phyloP scores from a whole-genome alignment of 306 rosid species.

The Quercus alba region DNA sequence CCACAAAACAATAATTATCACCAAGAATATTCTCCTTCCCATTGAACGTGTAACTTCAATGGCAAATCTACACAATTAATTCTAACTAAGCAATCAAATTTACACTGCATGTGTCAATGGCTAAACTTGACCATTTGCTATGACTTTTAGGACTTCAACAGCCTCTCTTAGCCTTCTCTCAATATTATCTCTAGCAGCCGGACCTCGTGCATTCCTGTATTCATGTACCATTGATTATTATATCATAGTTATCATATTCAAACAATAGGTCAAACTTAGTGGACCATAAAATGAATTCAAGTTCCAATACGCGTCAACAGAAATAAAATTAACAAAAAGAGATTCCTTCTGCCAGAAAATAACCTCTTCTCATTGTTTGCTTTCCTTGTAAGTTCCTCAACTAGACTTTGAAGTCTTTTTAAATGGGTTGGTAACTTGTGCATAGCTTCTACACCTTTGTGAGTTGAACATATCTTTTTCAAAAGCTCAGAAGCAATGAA shows the following conservation, averaged over 20 bases:
- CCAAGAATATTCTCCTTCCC: background rate
- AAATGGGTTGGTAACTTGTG: slow-evolving; percentile 56
- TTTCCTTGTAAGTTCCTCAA: slow-evolving; percentile 64
- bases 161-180: slow-evolving; percentile 79
- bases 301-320: background rate
- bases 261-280: background rate
- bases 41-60: slow-evolving; percentile 16
- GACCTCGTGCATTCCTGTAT: slow-evolving; percentile 55
- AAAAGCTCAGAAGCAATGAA: slow-evolving; percentile 72
- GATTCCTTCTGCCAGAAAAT: background rate
- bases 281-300: background rate
- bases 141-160: slow-evolving; percentile 52
- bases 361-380: slow-evolving; percentile 64
- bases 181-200: slow-evolving; percentile 39
- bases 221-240: background rate
- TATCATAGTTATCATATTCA: background rate
- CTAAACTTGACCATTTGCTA: slow-evolving; percentile 20
- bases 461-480: slow-evolving; percentile 59
- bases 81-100: background rate
- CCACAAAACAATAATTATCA: background rate
- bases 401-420: slow-evolving; percentile 66
- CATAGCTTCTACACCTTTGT: slow-evolving; percentile 50
- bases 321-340: background rate
- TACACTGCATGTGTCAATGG: background rate
- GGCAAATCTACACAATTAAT: background rate